Conservation (phyloP, 805 yeast species). For the Kodamaea kakaduensis region DNA sequence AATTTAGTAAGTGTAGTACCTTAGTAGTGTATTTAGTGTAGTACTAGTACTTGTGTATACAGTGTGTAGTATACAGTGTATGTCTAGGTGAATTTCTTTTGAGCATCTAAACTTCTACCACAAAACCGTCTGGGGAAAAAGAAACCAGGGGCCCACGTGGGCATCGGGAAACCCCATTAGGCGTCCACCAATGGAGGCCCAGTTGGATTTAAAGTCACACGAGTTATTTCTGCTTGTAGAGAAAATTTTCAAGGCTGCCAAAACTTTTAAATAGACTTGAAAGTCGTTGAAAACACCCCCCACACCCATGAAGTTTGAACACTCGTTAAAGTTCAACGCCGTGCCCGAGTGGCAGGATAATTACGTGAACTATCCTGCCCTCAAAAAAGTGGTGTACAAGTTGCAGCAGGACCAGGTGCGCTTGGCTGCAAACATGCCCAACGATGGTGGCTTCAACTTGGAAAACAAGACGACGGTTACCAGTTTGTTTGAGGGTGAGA, state of each 20-base stretch:
- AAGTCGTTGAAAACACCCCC: constrained; percentile 4
- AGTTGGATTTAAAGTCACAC: constrained; percentile 9
- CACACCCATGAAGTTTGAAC: constrained; percentile 49
- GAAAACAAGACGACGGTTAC: constrained; percentile 23
- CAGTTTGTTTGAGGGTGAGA: constrained; percentile 20
- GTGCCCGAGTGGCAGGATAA: constrained; percentile 52
- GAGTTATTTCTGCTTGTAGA: constrained; percentile 8
- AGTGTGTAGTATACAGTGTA: no score
- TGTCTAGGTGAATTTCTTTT: no score
- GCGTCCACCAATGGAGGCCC: background rate
- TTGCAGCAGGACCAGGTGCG: constrained; percentile 42
- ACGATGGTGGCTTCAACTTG: constrained; percentile 20
- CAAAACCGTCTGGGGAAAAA: constrained; percentile 3
- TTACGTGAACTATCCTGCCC: constrained; percentile 43
- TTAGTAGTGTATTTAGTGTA: no score
- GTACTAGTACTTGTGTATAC: no score
- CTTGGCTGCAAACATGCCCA: constrained; percentile 16
- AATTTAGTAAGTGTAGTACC: no score
- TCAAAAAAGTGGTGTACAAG: constrained; percentile 55
- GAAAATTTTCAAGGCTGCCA: constrained; percentile 5
- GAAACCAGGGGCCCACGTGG: constrained; percentile 14
- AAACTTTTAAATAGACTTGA: constrained; percentile 7
- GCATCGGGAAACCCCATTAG: background rate
- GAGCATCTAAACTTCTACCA: no score
- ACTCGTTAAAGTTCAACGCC: constrained; percentile 48